Base-by-base conservation (phyloP, 108 stramenopile species). In the Nitzschia sp. region DNA sequence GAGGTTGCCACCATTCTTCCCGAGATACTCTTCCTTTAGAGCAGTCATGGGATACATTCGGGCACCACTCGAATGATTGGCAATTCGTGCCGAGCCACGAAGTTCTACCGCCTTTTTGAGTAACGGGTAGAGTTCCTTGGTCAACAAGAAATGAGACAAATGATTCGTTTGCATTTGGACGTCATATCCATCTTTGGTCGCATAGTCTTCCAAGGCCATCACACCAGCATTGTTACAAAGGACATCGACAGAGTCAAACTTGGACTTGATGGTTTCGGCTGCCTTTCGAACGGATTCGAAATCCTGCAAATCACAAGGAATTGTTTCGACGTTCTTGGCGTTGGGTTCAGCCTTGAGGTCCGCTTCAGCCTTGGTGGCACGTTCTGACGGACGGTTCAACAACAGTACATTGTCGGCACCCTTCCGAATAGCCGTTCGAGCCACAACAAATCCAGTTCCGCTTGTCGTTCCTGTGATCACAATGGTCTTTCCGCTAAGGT, bases 101-200 rank as follows among this genome's bases (percentile, higher is more conserved):
- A 53, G 20, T 17, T 53, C 56, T 19, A 68, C 68, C 15, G 41
- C 66, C 10, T 52, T 42, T 46, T 72, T 22, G 0, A 85, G 34
- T 11, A 72, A 41, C 0, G 84, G 84, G 19, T 73, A 65, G 20
- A 90, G 62, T 44, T 77, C 70, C 54, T 56, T 53, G n/a, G 82
- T 75, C 9, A 90, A 68, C 15, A 90, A 71, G 58, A 90, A 86
- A 41, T 84, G 83, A 20, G 78, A 72, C 8, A 90, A 41, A 54
- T 75, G 55, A 55, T 86, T 86, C 1, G 83, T 81, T 56, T 79
- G 78, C 77, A 85, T 80, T 39, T 82, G 78, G 9, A 58, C 34
- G 40, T 90, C 88, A 53, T 74, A 83, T 41, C 88, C 88, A 53
- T 90, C 88, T 22, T 17, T 21, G 8, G 79, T 86, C 0, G 71